Percentiles rank a stretch among this genome's conserved stretches.
phyloP scores from a whole-genome alignment of 164 flowering plant species.

The Piper longum region DNA sequence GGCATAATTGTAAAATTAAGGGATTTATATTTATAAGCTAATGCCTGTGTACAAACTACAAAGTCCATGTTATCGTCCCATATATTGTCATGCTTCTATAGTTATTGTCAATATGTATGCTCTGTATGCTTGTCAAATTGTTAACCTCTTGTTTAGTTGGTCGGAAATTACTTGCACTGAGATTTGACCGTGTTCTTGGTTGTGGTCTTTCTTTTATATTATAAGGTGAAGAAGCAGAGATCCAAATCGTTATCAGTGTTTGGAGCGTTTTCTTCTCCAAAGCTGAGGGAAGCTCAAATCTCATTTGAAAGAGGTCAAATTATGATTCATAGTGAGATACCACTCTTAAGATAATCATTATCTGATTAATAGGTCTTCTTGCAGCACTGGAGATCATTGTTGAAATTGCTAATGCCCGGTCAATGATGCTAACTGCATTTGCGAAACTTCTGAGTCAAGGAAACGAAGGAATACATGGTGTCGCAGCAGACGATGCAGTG shows the following conservation, averaged over 20 bases:
- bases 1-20: too few species aligned
- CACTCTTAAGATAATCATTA: not conserved
- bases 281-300: constrained; percentile 64
- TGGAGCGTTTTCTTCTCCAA: constrained; percentile 80
- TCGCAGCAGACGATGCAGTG: too few species aligned
- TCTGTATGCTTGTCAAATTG: not conserved
- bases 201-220: not conserved
- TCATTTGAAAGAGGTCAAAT: constrained; percentile 78
- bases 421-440: constrained; percentile 39
- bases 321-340: not conserved
- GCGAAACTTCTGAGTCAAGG: constrained; percentile 19
- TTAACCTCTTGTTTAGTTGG: not conserved
- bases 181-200: not conserved
- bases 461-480: too few species aligned
- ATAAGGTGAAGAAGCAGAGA: constrained; percentile 53
- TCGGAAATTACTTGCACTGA: not conserved
- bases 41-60: too few species aligned
- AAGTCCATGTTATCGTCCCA: too few species aligned
- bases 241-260: constrained; percentile 54
- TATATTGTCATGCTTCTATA: too few species aligned
- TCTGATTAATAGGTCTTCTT: constrained; percentile 1
- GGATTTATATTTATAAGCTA: too few species aligned
- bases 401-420: constrained; percentile 58
- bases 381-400: constrained; percentile 68
- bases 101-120: not conserved